A percentile compares a stretch with the other conserved stretches of the same genome.
Evolutionary conservation across 2,329 filamentous ascomycete species (phyloP).

Genomic region (Coleophoma cylindrospora): DNA sequence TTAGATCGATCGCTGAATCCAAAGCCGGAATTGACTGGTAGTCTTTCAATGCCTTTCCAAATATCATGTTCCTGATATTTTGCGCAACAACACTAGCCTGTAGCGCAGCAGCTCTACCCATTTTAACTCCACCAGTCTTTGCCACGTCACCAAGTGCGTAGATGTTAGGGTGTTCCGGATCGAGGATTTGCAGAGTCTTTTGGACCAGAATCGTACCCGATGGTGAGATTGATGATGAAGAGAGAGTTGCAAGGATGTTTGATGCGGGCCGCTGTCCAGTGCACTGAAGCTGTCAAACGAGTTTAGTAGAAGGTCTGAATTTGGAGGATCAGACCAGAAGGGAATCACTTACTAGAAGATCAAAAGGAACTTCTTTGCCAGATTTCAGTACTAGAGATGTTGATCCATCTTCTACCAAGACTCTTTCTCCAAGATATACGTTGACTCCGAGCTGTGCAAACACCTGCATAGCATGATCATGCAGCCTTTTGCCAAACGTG

Average conservation of each 20-base stretch:
- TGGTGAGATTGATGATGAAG: constrained; percentile 26
- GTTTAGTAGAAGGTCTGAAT: not conserved
- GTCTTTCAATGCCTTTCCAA: constrained; percentile 17
- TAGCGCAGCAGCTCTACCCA: constrained; percentile 36
- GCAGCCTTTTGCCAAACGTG: constrained; percentile 35
- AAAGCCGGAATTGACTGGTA: constrained; percentile 26
- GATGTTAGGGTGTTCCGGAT: constrained; percentile 28
- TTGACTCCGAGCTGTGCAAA: constrained; percentile 32
- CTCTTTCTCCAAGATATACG: constrained; percentile 31
- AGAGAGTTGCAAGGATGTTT: constrained; percentile 27
- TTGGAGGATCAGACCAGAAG: too few relatives aligned
- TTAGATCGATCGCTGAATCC: constrained; percentile 33
- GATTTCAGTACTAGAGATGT: constrained; percentile 25
- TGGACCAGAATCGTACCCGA: constrained; percentile 31
- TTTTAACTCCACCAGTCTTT: constrained; percentile 33
- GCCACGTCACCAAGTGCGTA: constrained; percentile 50
- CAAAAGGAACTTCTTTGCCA: constrained; percentile 27
- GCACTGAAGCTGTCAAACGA: constrained; percentile 34
- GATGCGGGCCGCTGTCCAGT: constrained; percentile 42
- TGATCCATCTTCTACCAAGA: constrained; percentile 11
- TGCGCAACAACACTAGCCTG: constrained; percentile 38
- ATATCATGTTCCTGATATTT: constrained; percentile 39
- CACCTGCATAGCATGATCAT: constrained; percentile 27
- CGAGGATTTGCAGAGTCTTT: constrained; percentile 38
- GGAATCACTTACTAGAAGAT: constrained; percentile 30